A percentile compares a stretch with the other conserved stretches of the same genome.
phyloP scores from a whole-genome alignment of 2,329 filamentous ascomycete genomes.

The Nothopassalora personata region DNA sequence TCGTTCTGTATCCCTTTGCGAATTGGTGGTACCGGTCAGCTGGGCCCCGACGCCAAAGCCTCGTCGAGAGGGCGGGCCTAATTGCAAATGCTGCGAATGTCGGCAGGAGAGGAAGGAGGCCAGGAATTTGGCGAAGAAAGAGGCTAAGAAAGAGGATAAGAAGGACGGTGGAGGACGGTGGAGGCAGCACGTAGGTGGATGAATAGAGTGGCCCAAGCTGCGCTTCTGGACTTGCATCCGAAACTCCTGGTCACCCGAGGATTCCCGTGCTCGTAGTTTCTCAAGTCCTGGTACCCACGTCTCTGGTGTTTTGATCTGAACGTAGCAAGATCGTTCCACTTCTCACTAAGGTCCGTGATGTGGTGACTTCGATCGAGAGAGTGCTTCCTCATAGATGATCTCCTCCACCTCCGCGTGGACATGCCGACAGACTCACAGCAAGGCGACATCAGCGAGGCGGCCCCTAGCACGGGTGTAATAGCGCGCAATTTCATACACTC shows the following conservation, averaged over 20 bases:
- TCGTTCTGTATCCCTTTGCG: too few relatives aligned
- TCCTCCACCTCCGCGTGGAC: not conserved
- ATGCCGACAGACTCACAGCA: not conserved
- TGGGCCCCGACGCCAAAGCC: not conserved
- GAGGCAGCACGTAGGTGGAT: not conserved
- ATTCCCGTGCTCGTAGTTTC: too few relatives aligned
- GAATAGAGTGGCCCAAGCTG: too few relatives aligned
- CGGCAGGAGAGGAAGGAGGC: not conserved
- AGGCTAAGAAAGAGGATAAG: not conserved
- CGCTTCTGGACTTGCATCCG: too few relatives aligned
- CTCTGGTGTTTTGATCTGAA: too few relatives aligned
- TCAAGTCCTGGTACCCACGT: too few relatives aligned
- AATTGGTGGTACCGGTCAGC: not conserved
- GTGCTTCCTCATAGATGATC: not conserved
- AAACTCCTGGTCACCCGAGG: too few relatives aligned
- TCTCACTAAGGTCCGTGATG: not conserved
- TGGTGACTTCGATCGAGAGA: not conserved
- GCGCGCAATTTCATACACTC: not conserved
- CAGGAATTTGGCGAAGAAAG: not conserved
- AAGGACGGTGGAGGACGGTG: not conserved
- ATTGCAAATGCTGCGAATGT: not conserved
- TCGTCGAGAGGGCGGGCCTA: not conserved
- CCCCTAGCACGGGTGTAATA: not conserved
- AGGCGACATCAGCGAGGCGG: not conserved
- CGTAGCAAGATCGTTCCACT: too few relatives aligned